A percentile compares a stretch with the other conserved stretches of the same genome.
phyloP scores from a whole-genome alignment of 371 early-diverging fungal species.

The Mucor racemosus region DNA sequence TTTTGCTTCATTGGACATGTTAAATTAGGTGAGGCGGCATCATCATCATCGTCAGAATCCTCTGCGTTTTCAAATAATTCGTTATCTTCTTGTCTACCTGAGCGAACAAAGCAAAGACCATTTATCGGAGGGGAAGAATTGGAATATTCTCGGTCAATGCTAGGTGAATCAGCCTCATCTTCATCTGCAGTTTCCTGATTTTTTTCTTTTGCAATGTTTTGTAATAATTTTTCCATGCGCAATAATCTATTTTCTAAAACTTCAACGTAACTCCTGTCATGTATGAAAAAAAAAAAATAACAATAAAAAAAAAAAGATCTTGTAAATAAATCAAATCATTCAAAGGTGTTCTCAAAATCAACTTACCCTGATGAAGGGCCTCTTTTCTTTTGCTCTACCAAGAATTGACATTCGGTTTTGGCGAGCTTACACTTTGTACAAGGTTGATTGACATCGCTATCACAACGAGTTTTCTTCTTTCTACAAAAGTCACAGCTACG shows the following conservation, averaged over 20 bases:
- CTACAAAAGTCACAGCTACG: constrained; percentile 35
- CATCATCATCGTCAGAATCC: background rate
- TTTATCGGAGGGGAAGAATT: background rate
- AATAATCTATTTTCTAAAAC: constrained; percentile 36
- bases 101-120: background rate
- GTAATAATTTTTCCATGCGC: constrained; percentile 41
- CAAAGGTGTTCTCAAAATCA: background rate
- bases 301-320: background rate
- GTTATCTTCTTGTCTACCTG: background rate
- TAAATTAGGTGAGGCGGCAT: background rate
- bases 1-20: background rate
- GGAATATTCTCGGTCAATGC: background rate
- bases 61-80: background rate
- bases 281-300: no score
- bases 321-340: background rate
- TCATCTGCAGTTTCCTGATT: background rate
- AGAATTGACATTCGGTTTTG: constrained; percentile 32
- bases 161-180: background rate
- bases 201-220: constrained; percentile 15
- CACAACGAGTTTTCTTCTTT: constrained; percentile 33
- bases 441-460: constrained; percentile 34
- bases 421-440: constrained; percentile 39
- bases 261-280: constrained; percentile 36
- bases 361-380: constrained; percentile 38
- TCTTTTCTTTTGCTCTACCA: constrained; percentile 43